Base-by-base conservation (phyloP, 495 filamentous ascomycete species). In the Penicilliopsis zonata region DNA sequence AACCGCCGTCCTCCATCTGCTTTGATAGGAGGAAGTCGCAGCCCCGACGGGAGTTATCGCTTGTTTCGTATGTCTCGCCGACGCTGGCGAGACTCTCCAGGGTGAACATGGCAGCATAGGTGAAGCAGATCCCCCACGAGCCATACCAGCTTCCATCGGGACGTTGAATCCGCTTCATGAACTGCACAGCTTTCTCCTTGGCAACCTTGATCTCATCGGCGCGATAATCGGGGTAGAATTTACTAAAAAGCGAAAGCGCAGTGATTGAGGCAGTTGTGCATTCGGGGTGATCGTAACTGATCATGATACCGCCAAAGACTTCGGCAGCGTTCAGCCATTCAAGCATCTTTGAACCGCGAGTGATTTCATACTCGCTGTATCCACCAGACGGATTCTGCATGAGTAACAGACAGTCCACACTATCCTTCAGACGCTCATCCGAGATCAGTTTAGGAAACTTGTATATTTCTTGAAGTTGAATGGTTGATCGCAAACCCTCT, bases 241-340 rank as follows among this genome's bases (percentile, higher is more conserved):
- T 74, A 37, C 69, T 68, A 63, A 96, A 98, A 4, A 87, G 63
- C 0, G 75, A 79, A 1, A 98, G 66, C 1, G 80, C 85, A 2
- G 86, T 94, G n/a, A 96, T 81, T 4, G 85, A 82, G 2, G 90
- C 87, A 2, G 92, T 95, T 2, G 90, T 96, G 56, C 92, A 98
- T 51, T 98, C 90, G 1, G 88, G 87, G 42, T 96, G 94, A 46
- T 94, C 86, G 52, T 96, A 98, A 39, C 94, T 85, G 22, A 96
- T 78, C 90, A 98, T 96, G 52, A 98, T 96, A 9, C 77, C 71
- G 10, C 87, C 92, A 48, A 98, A 98, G 0, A 98, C 88, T 49
- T 96, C 92, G 10, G 90, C 92, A 2, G 86, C 88, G 48, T 98
- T 98, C 3, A 98, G 66, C 44, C 72, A 66, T 47, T 98, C 90